Evolutionary conservation across 306 rosid genomes (phyloP).

Genomic region (Cicer judaicum): DNA sequence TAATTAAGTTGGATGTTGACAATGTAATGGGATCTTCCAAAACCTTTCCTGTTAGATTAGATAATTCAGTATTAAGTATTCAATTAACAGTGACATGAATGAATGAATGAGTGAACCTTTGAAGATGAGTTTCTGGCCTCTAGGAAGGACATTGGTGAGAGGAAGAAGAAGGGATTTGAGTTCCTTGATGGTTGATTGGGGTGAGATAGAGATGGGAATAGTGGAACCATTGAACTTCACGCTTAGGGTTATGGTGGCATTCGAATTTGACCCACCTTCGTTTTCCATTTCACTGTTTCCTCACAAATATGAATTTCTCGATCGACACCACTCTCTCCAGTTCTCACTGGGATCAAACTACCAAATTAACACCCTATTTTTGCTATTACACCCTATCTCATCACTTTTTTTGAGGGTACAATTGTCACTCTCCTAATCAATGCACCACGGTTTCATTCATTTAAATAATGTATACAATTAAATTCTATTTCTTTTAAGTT

Average conservation of each 20-base stretch:
- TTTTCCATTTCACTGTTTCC: constrained; percentile 50
- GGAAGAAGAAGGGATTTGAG: constrained; percentile 84
- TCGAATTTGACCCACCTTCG: constrained; percentile 28
- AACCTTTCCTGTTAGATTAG: constrained; percentile 68
- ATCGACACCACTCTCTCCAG: background rate
- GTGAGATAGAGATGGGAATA: constrained; percentile 64
- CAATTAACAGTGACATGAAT: constrained; percentile 33
- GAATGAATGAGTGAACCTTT: constrained; percentile 57
- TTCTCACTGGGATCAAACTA: background rate
- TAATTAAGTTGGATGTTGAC: constrained; percentile 60
- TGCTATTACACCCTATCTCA: too few relatives aligned
- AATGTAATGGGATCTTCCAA: constrained; percentile 75
- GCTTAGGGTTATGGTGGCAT: constrained; percentile 49
- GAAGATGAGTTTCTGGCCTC: constrained; percentile 93
- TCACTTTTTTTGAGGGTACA: too few relatives aligned
- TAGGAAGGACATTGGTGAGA: constrained; percentile 81
- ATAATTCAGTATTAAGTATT: background rate
- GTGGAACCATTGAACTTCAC: constrained; percentile 72
- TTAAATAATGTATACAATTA: too few relatives aligned
- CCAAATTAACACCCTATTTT: too few relatives aligned
- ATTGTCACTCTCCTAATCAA: too few relatives aligned
- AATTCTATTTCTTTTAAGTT: too few relatives aligned
- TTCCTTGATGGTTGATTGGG: constrained; percentile 67
- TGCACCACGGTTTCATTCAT: too few relatives aligned
- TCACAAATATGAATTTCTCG: background rate